These are phyloP conservation scores for Boletus rubropictus DNA, from an alignment of 768 basidiomycete species.

Conservation along the genomic window DNA sequence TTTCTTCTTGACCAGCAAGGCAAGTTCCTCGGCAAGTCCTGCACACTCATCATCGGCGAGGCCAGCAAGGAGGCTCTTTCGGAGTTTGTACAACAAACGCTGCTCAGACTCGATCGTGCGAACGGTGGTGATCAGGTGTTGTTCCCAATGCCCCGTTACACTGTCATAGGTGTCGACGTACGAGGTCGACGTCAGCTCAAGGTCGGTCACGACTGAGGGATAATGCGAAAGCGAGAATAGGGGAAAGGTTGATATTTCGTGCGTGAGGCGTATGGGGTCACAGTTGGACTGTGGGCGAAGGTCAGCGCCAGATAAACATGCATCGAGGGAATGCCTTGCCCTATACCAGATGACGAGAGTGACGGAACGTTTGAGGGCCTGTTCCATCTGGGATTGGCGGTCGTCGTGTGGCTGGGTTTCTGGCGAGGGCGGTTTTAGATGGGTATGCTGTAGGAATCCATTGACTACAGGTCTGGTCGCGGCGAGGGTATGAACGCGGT, in stretches of 20 bases:
- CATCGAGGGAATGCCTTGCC: slow-evolving; percentile 28
- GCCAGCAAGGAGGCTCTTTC: slow-evolving; percentile 54
- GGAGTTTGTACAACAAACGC: slow-evolving; percentile 54
- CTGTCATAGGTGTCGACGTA: slow-evolving; percentile 60
- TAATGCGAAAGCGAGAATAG: slow-evolving; percentile 56
- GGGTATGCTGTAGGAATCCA: slow-evolving; percentile 9
- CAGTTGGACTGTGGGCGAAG: slow-evolving; percentile 36
- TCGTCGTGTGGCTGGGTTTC: slow-evolving; percentile 16
- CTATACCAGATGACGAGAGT: slow-evolving; percentile 70
- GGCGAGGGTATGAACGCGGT: slow-evolving; percentile 22
- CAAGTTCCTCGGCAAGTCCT: slow-evolving; percentile 51
- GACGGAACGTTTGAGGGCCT: slow-evolving; percentile 45
- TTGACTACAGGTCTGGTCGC: slow-evolving; percentile 10
- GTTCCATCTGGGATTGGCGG: slow-evolving; percentile 30
- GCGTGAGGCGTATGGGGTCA: slow-evolving; percentile 54
- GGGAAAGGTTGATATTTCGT: slow-evolving; percentile 58
- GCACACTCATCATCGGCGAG: slow-evolving; percentile 53
- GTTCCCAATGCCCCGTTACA: slow-evolving; percentile 57
- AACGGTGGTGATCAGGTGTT: slow-evolving; percentile 55
- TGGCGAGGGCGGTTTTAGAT: slow-evolving; percentile 11
- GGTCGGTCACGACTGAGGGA: slow-evolving; percentile 46
- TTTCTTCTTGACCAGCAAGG: slow-evolving; percentile 36
- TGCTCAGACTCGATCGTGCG: slow-evolving; percentile 56
- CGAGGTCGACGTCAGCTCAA: slow-evolving; percentile 45
- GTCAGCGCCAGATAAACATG: slow-evolving; percentile 5